A percentile compares a stretch with the other conserved stretches of the same genome.
Evolutionary conservation across 2,329 filamentous ascomycete genomes (phyloP).

Genomic region (Harringtonia lauricola): DNA sequence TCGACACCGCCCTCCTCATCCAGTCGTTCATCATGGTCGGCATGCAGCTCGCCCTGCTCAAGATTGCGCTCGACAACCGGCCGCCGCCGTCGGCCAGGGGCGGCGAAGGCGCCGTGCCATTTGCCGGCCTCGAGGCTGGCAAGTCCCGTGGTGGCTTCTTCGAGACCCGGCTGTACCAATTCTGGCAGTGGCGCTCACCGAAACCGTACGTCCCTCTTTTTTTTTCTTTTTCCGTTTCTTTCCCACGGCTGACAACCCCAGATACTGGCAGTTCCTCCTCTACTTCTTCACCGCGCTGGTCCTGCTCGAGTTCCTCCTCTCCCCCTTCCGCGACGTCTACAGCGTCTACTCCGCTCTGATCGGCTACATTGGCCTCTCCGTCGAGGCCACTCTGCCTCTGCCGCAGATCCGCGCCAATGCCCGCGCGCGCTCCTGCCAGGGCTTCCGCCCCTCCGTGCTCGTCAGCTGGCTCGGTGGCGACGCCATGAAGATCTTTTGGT

Average conservation of each 20-base stretch:
- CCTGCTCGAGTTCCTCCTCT: constrained; percentile 56
- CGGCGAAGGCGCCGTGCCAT: constrained; percentile 50
- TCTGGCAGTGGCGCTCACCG: constrained; percentile 71
- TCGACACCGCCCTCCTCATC: constrained; percentile 50
- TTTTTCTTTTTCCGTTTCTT: not conserved
- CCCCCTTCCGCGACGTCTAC: constrained; percentile 46
- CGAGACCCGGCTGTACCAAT: constrained; percentile 54
- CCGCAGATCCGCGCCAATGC: constrained; percentile 68
- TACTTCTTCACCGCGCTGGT: constrained; percentile 54
- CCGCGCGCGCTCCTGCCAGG: constrained; percentile 58
- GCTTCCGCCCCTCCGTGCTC: constrained; percentile 66
- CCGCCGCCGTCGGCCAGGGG: constrained; percentile 47
- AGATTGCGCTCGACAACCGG: constrained; percentile 59
- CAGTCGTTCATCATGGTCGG: constrained; percentile 56
- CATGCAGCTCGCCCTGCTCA: constrained; percentile 52
- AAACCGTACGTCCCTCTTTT: constrained; percentile 41
- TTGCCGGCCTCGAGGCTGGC: constrained; percentile 38
- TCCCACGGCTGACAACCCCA: constrained; percentile 16
- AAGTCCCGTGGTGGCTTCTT: constrained; percentile 12
- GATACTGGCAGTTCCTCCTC: constrained; percentile 68
- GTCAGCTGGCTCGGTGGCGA: constrained; percentile 72
- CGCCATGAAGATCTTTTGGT: constrained; percentile 80
- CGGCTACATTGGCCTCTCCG: constrained; percentile 63
- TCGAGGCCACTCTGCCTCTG: constrained; percentile 73
- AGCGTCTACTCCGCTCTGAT: constrained; percentile 54